Evolutionary conservation across 176 grass and related monocot species (phyloP), one percentile per base, ranked within the genome.

Genomic region (Secale cereale): DNA sequence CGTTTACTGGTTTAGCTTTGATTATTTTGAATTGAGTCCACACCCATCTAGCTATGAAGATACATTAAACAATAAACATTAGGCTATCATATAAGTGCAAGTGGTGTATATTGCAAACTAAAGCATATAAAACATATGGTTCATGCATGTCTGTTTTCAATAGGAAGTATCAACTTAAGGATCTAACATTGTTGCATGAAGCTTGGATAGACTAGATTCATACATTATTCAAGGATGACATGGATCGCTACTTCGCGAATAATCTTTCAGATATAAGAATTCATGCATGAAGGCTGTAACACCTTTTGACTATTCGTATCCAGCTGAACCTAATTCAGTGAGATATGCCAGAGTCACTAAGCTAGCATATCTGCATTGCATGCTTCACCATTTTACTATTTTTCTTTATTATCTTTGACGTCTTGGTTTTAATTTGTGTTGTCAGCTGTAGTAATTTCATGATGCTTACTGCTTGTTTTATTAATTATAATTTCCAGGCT

Each of bases 401-500:
- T 17, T 66, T 10, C 17, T 6, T 25, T 62, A 33, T 65, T 74
- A 63, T 52, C 22, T 33, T 45, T 12, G 2, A 20, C 6, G 14
- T 28, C 7, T 33, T 29, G 8, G 5, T 29, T 16, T 23, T 82
- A 8, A 43, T 82, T 48, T 48, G 41, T 85, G 33, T 66, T 61
- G 19, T 50, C 27, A 70, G 71, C 72, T 85, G 14, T 76, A 59
- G 28, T 67, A 45, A 45, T 73, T 90, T 78, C 68, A 8, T 66
- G 41, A 72, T 37, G 39, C 67, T 86, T 66, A 90, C 23, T 26
- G 35, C 13, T 28, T 52, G 43, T 83, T 82, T 75, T 87, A 10
- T 84, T 66, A 79, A 85, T 33, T 29, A 28, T 78, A 84, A 81
- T 81, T 60, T 76, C 10, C 52, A 99, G 97, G 85, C 93, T 99